A percentile compares a stretch with the other conserved stretches of the same genome.
Evolutionary conservation across 495 filamentous ascomycete species (phyloP).

Genomic region (Daldinia vernicosa): DNA sequence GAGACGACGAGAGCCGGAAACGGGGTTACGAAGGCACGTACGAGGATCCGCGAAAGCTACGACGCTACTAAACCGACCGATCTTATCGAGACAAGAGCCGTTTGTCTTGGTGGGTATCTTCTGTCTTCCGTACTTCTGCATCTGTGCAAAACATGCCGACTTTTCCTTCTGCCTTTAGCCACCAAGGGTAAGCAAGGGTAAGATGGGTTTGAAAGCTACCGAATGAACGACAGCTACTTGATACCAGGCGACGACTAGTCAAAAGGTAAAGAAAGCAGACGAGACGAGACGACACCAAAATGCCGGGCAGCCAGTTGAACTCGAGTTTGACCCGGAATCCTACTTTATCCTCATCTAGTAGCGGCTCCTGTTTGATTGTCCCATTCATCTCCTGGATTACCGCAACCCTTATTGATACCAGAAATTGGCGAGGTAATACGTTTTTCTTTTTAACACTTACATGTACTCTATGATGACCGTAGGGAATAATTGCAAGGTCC

Average conservation of each 20-base stretch:
- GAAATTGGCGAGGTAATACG: slow-evolving; percentile 45
- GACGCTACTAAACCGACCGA: slow-evolving; percentile 69
- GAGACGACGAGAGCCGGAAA: slow-evolving; percentile 68
- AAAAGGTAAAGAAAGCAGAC: slow-evolving; percentile 32
- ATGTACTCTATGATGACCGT: slow-evolving; percentile 44
- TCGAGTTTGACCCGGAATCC: background rate
- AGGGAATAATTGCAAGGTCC: slow-evolving; percentile 35
- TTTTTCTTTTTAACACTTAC: slow-evolving; percentile 21
- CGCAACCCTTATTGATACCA: slow-evolving; percentile 11
- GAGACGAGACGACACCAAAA: slow-evolving; percentile 3
- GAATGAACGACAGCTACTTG: slow-evolving; percentile 16
- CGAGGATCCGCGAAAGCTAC: slow-evolving; percentile 80
- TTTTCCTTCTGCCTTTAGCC: slow-evolving; percentile 62
- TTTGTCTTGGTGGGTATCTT: slow-evolving; percentile 59
- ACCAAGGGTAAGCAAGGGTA: slow-evolving; percentile 71
- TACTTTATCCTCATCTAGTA: background rate
- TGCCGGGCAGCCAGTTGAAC: background rate
- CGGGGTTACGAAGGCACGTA: slow-evolving; percentile 73
- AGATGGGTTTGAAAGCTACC: slow-evolving; percentile 41
- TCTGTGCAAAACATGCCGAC: slow-evolving; percentile 32
- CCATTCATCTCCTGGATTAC: slow-evolving; percentile 11
- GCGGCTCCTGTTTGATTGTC: slow-evolving; percentile 12
- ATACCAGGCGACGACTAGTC: slow-evolving; percentile 15
- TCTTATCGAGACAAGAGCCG: slow-evolving; percentile 47
- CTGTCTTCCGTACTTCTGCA: slow-evolving; percentile 47